Evolutionary conservation across 345 rosid species (phyloP).

Genomic region (Ceriops decandra): DNA sequence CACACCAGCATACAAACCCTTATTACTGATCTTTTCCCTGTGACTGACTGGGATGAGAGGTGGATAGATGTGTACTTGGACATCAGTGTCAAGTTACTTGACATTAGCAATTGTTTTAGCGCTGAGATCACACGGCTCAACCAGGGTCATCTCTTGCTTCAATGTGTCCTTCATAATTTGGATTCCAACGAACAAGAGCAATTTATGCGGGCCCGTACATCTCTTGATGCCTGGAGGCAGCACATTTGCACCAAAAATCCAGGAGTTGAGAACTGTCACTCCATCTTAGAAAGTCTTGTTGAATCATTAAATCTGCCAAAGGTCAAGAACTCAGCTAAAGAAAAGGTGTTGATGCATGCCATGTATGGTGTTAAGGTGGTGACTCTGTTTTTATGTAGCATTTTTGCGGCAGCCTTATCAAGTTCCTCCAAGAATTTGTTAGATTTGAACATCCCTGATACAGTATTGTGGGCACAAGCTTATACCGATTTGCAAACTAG

Average conservation of each 20-base stretch:
- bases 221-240: conserved; percentile 74
- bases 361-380: conserved; percentile 84
- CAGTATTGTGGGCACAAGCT: conserved; percentile 53
- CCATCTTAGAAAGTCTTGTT: conserved; percentile 52
- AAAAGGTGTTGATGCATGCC: conserved; percentile 83
- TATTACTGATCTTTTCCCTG: conserved; percentile 72
- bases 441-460: conserved; percentile 45
- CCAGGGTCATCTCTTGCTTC: conserved; percentile 79
- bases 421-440: conserved; percentile 53
- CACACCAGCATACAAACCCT: conserved; percentile 59
- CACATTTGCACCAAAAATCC: conserved; percentile 59
- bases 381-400: conserved; percentile 67
- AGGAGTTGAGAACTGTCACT: conserved; percentile 52
- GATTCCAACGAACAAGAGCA: conserved; percentile 46
- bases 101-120: conserved; percentile 71
- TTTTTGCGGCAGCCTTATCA: conserved; percentile 72
- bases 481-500: conserved; percentile 50
- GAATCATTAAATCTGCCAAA: conserved; percentile 61
- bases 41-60: conserved; percentile 81
- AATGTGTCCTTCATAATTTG: conserved; percentile 59
- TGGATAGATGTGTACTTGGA: conserved; percentile 92
- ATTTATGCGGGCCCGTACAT: conserved; percentile 50
- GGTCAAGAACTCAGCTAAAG: conserved; percentile 85
- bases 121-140: conserved; percentile 68
- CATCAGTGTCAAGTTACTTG: conserved; percentile 80